Evolutionary conservation across 202 grass and related monocot genomes (phyloP), one percentile per base, ranked within the genome.

Genomic region (Schoenoplectus tabernaemontani): DNA sequence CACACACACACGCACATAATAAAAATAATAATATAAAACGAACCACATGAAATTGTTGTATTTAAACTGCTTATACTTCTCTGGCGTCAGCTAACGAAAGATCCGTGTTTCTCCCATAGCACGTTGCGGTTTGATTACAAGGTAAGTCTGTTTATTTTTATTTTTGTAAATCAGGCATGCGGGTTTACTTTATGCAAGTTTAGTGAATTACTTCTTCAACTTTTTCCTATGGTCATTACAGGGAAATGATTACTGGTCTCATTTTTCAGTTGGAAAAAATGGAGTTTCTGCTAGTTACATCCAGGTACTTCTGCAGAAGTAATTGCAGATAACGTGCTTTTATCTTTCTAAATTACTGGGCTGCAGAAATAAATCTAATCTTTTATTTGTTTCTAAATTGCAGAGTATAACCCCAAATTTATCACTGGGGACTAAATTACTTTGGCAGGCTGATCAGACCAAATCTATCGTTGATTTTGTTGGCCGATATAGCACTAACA

Each of bases 321-420:
- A 72, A 71, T 28, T 47, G 17, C 22, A 71, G 13, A 47, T 28
- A 26, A 70, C 0, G 0, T 71, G 42, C 42, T 13, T 47, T 47
- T 47, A 4, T 48, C 24, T 26, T 71, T 6, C 46, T 28, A 59
- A 5, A 10, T 5, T 72, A 72, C 3, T 20, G 34, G 9, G 17
- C 8, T 39, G 37, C 36, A 22, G 4, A 67, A 20, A 12, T 4
- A 60, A 60, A 30, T 36, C 8, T 32, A 48, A 6, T 30, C 30
- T 72, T 72, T 71, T 12, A 46, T 70, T 41, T 2, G 1, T 2
- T 71, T 32, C 67, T 72, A 39, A 62, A 59, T 87, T 90, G 67
- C 71, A 98, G 95, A 94, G 89, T 90, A 84, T 98, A 60, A 87
- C 86, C 3, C 91, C 87, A 70, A 86, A 92, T 56, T 85, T 98